Evolutionary conservation across 163 green algal genomes (phyloP), one percentile per base, ranked within the genome.

Genomic region (Picocystis sp.): DNA sequence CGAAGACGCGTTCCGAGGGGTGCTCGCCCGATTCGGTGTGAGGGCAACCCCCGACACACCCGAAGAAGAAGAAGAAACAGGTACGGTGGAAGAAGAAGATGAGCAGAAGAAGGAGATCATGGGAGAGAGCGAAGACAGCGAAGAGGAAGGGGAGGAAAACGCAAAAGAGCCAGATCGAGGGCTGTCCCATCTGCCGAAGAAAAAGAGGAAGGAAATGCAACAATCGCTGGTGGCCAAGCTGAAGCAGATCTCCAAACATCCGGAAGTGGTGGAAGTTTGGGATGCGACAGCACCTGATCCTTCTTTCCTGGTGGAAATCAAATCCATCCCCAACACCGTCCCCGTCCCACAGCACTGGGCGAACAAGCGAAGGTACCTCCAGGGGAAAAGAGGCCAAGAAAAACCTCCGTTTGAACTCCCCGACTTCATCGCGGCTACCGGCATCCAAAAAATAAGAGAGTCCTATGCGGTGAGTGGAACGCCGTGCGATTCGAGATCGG

Each of bases 341-440:
- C 71, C 86, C 0, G 84, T 99, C 35, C 91, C 91, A 2, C 72
- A 80, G 15, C 91, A 99, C 63, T 99, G 91, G 91, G 87, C 70
- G 23, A 85, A 96, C 69, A 98, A 98, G 74, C 74, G 91, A 45
- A 94, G 94, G 76, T 96, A 89, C 72, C 66, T 92, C 38, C 78
- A 89, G 64, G 86, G 91, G 45, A 98, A 99, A 69, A 72, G 87
- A 17, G 90, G 89, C 43, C 81, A 97, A 50, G 90, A 98, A 69
- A 98, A 97, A 72, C 83, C 84, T 21, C 74, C 83, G 10, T 99
- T 94, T 72, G 70, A 94, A 70, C 82, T 98, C 47, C 91, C 91
- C 5, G 82, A 87, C 17, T 97, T 93, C 71, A 97, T 99, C 47
- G 80, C 90, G 62, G 83, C 82, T 0, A 96, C 87, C 11, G 86